Conservation (phyloP, 495 filamentous ascomycete species). For the Podospora fimiseda region DNA sequence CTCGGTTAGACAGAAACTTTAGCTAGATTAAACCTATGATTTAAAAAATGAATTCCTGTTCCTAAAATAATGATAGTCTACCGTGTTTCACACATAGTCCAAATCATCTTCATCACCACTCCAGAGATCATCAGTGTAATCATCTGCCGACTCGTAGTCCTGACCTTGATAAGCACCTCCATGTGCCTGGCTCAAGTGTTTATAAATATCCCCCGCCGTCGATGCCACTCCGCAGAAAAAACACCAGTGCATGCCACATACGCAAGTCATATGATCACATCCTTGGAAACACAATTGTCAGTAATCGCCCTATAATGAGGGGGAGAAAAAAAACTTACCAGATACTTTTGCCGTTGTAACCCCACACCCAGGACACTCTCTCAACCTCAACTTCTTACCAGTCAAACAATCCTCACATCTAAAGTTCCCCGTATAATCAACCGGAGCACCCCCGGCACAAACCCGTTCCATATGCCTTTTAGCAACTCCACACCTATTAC, state of each 20-base stretch:
- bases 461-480: slow-evolving; percentile 23
- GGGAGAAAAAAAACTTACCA: neutral
- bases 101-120: too few relatives aligned
- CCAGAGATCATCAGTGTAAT: slow-evolving; percentile 1
- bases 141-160: neutral
- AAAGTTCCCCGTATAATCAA: slow-evolving; percentile 6
- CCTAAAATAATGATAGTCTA: too few relatives aligned
- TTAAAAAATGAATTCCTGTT: too few relatives aligned
- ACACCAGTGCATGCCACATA: slow-evolving; percentile 15
- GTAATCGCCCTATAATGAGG: neutral
- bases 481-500: slow-evolving; percentile 27
- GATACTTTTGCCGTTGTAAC: slow-evolving; percentile 8
- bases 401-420: slow-evolving; percentile 12
- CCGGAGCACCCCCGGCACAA: slow-evolving; percentile 6
- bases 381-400: slow-evolving; percentile 3
- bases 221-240: slow-evolving; percentile 7
- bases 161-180: slow-evolving; percentile 4
- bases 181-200: slow-evolving; percentile 10
- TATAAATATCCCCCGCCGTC: slow-evolving; percentile 3
- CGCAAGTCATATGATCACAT: slow-evolving; percentile 14
- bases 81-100: too few relatives aligned
- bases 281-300: too few relatives aligned
- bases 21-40: too few relatives aligned
- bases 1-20: too few relatives aligned
- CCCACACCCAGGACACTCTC: slow-evolving; percentile 12